Percentiles rank a stretch among this genome's conserved stretches.
Conservation (phyloP, 345 rosid genomes). For the Ricinus communis region DNA sequence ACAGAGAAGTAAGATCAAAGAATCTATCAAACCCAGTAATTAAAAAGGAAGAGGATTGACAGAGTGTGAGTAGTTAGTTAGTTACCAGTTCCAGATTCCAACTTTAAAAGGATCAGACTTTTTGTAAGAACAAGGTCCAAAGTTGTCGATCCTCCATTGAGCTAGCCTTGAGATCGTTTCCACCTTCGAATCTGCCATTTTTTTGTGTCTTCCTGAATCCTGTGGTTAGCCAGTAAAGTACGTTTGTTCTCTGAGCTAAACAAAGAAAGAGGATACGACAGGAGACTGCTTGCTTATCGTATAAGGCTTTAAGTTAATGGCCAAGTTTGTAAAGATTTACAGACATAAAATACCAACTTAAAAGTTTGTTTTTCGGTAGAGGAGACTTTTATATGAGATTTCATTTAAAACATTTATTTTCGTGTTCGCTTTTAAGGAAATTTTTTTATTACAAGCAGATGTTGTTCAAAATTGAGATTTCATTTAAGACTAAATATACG, state of each 20-base stretch:
- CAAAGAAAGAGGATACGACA: background rate
- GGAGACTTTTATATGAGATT: no score
- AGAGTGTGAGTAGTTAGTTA: background rate
- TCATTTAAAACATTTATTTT: no score
- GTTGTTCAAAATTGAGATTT: no score
- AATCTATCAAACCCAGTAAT: background rate
- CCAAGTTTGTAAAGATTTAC: no score
- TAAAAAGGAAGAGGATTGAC: background rate
- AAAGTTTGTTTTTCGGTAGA: no score
- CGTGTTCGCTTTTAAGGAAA: no score
- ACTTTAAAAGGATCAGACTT: constrained; percentile 88
- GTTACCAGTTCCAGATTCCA: constrained; percentile 92
- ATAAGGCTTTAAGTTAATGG: background rate
- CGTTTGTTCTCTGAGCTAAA: background rate
- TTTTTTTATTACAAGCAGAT: no score
- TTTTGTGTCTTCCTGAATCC: constrained; percentile 7
- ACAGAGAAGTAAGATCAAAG: background rate
- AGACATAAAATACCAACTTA: no score
- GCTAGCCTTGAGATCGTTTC: constrained; percentile 89
- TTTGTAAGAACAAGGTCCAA: constrained; percentile 69
- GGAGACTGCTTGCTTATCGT: background rate
- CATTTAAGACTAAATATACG: no score
- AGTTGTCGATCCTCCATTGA: constrained; percentile 88
- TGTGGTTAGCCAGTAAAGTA: background rate
- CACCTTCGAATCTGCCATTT: constrained; percentile 74